Conservation (phyloP, 2,329 filamentous ascomycete species). For the Tetracladium maxilliforme region DNA sequence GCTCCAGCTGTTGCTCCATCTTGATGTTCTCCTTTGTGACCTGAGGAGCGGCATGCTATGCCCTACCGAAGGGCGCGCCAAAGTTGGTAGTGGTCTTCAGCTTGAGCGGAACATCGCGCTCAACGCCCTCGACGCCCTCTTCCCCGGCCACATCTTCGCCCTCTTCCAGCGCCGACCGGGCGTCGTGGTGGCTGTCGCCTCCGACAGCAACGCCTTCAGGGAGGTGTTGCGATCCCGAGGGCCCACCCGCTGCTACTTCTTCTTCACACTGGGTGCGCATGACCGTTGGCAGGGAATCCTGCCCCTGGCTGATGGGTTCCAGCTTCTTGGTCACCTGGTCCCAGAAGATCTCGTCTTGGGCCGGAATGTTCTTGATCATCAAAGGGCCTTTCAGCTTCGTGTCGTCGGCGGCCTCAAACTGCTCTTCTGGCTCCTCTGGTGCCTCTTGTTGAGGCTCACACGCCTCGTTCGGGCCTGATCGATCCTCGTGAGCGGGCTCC, state of each 20-base stretch:
- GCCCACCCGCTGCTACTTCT: too few species aligned
- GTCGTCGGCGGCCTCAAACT: conserved; percentile 22
- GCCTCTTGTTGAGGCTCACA: conserved; percentile 1
- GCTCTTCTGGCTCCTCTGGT: conserved; percentile 3
- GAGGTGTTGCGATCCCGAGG: too few species aligned
- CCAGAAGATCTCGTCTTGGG: conserved; percentile 39
- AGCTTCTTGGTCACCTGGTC: conserved; percentile 33
- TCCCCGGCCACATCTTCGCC: conserved; percentile 33
- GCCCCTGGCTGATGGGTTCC: conserved; percentile 28
- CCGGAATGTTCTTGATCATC: conserved; percentile 38
- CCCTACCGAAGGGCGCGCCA: conserved; percentile 11
- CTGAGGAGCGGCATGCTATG: too few species aligned
- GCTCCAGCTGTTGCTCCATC: too few species aligned
- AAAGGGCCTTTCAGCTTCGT: conserved; percentile 32
- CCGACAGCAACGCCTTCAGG: too few species aligned
- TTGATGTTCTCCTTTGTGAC: too few species aligned
- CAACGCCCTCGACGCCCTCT: conserved; percentile 6
- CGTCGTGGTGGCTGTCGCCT: too few species aligned
- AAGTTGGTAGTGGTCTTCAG: conserved; percentile 13
- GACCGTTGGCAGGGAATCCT: conserved; percentile 29
- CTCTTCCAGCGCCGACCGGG: too few species aligned
- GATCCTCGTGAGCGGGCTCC: too few species aligned
- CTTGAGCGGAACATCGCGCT: conserved; percentile 11
- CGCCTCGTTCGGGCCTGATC: too few species aligned
- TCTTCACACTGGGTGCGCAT: too few species aligned